A percentile compares a stretch with the other conserved stretches of the same genome.
phyloP scores from a whole-genome alignment of 208 protist genomes.

The Crithidia brevicula region DNA sequence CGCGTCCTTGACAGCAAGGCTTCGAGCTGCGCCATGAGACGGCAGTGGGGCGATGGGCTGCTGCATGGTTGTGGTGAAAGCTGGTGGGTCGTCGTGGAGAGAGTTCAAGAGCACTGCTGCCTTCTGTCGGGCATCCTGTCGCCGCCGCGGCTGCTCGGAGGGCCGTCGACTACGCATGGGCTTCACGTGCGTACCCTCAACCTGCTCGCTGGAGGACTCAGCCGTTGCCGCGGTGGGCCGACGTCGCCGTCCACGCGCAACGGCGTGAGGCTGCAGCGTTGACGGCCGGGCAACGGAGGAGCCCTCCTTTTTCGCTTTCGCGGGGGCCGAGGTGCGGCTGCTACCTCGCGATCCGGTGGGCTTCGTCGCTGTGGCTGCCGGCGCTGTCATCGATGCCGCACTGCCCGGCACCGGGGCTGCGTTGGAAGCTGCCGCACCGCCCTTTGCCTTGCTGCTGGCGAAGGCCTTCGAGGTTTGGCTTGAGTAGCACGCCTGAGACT shows the following conservation, averaged over 20 bases:
- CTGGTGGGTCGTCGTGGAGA: no score
- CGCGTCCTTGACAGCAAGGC: no score
- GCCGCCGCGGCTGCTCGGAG: slow-evolving; percentile 15
- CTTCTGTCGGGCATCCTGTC: slow-evolving; percentile 13
- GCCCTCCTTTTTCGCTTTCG: no score
- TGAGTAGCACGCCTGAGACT: slow-evolving; percentile 2
- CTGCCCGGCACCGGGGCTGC: not conserved
- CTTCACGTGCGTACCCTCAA: not conserved
- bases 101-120: slow-evolving; percentile 17
- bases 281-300: no score
- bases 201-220: no score
- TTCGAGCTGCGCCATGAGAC: no score
- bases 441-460: not conserved
- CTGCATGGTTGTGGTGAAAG: no score
- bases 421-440: not conserved
- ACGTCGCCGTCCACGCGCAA: no score
- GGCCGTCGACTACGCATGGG: slow-evolving; percentile 30
- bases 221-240: not conserved
- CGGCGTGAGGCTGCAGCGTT: no score
- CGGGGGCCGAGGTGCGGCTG: not conserved
- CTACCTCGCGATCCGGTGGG: not conserved
- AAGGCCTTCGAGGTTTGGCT: slow-evolving; percentile 12
- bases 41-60: no score
- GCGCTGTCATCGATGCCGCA: not conserved
- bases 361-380: not conserved